phyloP scores from a whole-genome alignment of 306 rosid genomes.

The Sindora glabra region DNA sequence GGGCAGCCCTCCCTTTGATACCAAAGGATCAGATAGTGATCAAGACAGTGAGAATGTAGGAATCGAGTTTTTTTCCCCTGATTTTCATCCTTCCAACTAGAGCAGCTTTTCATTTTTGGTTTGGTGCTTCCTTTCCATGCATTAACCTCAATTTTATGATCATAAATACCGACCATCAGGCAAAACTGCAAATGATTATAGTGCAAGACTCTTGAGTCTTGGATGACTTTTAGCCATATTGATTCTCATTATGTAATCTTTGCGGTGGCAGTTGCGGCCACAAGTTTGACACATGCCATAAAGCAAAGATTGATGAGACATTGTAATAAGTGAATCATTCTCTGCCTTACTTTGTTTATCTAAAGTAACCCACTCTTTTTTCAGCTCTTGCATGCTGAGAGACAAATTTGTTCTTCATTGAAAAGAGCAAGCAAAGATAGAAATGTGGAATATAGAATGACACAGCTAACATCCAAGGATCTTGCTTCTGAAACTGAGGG shows the following conservation, averaged over 20 bases:
- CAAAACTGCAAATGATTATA: too few species aligned
- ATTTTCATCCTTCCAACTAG: neutral
- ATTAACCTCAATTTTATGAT: neutral
- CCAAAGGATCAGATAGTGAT: constrained; percentile 60
- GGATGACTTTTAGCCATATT: neutral
- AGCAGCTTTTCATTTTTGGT: neutral
- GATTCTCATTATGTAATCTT: neutral
- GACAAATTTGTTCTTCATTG: constrained; percentile 32
- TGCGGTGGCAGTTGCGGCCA: neutral
- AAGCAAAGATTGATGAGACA: neutral
- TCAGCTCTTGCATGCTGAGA: constrained; percentile 23
- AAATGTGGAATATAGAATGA: constrained; percentile 19
- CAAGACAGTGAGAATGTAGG: constrained; percentile 46
- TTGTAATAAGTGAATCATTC: neutral
- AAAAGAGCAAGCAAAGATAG: constrained; percentile 25
- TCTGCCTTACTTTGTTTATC: neutral
- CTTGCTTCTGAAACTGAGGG: constrained; percentile 53
- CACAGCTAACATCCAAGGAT: constrained; percentile 33
- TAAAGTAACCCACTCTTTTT: neutral
- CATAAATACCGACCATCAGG: too few species aligned
- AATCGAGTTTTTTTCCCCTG: neutral
- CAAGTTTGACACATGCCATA: neutral
- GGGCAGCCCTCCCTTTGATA: constrained; percentile 60
- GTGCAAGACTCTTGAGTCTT: too few species aligned
- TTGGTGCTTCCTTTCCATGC: neutral